Evolutionary conservation across 2,329 filamentous ascomycete species (phyloP).

Genomic region (Aureobasidium lini): DNA sequence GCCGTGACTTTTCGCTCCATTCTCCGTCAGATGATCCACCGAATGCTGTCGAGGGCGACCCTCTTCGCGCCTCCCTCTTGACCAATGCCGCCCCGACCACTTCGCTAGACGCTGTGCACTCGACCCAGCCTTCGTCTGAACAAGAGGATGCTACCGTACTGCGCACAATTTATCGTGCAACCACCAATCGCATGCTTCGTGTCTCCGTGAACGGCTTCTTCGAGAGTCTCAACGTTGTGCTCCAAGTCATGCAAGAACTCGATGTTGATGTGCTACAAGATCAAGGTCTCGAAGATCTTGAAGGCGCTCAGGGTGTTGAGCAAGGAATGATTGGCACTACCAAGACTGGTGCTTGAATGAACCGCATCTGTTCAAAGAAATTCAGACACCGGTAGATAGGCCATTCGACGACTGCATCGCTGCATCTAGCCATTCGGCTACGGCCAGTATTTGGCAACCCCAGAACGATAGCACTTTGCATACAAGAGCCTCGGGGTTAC

Average conservation of each 20-base stretch:
- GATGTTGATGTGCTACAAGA: constrained; percentile 70
- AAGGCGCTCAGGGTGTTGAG: constrained; percentile 33
- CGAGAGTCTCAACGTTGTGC: constrained; percentile 74
- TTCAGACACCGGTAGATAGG: too few relatives aligned
- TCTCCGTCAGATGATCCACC: constrained; percentile 14
- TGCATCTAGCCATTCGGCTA: too few relatives aligned
- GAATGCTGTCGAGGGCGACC: constrained; percentile 15
- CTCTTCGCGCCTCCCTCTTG: constrained; percentile 19
- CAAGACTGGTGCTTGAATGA: constrained; percentile 15
- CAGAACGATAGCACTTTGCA: too few relatives aligned
- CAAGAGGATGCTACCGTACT: constrained; percentile 48
- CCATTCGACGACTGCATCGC: too few relatives aligned
- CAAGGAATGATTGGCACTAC: constrained; percentile 28
- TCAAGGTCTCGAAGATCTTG: constrained; percentile 33
- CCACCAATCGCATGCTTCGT: constrained; percentile 91
- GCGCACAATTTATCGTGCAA: constrained; percentile 70
- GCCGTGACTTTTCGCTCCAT: constrained; percentile 57
- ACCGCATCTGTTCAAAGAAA: background rate
- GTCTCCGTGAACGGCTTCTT: constrained; percentile 96
- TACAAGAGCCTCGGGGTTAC: too few relatives aligned
- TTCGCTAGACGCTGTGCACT: constrained; percentile 13
- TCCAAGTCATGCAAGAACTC: constrained; percentile 85
- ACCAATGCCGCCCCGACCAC: constrained; percentile 16
- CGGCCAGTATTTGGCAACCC: too few relatives aligned
- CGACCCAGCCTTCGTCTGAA: constrained; percentile 1